Evolutionary conservation across 2,329 filamentous ascomycete genomes (phyloP).

Genomic region (Xylaria sp.): DNA sequence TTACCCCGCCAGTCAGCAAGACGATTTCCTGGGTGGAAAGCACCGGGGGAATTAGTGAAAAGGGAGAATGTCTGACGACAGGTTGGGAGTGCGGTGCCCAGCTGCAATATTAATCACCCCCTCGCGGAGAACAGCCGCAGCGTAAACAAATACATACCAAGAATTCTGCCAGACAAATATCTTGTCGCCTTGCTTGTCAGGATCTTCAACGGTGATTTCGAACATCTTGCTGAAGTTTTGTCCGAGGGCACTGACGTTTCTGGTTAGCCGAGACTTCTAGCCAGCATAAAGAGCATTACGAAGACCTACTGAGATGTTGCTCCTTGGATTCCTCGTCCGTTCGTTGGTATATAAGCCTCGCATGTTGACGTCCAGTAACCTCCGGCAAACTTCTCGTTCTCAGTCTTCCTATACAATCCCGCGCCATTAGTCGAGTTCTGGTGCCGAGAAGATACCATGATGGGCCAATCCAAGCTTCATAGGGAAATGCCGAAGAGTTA

Average conservation of each 20-base stretch:
- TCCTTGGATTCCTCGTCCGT: conserved; percentile 94
- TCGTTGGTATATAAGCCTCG: conserved; percentile 94
- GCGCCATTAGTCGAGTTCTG: background rate
- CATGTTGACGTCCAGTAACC: conserved; percentile 96
- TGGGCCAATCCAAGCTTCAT: background rate
- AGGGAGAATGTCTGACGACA: background rate
- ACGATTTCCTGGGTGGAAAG: background rate
- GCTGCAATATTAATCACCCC: too few relatives aligned
- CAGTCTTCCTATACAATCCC: conserved; percentile 67
- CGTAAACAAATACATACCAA: conserved; percentile 49
- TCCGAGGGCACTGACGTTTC: conserved; percentile 58
- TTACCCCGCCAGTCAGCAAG: background rate
- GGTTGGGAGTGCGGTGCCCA: too few relatives aligned
- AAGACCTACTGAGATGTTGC: conserved; percentile 79
- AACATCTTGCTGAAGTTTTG: conserved; percentile 99
- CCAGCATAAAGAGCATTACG: background rate
- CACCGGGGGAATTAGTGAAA: background rate
- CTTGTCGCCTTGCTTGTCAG: conserved; percentile 75
- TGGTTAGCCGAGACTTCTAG: conserved; percentile 1
- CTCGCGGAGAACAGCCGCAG: background rate
- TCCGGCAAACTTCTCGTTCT: conserved; percentile 97
- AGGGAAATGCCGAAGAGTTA: conserved; percentile 33
- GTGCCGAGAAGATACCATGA: background rate
- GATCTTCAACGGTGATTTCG: conserved; percentile 95
- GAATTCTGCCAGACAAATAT: conserved; percentile 98